These are phyloP conservation scores for Fusarium protoensiforme DNA, from an alignment of 2,329 filamentous ascomycete species.

Conservation along the genomic window DNA sequence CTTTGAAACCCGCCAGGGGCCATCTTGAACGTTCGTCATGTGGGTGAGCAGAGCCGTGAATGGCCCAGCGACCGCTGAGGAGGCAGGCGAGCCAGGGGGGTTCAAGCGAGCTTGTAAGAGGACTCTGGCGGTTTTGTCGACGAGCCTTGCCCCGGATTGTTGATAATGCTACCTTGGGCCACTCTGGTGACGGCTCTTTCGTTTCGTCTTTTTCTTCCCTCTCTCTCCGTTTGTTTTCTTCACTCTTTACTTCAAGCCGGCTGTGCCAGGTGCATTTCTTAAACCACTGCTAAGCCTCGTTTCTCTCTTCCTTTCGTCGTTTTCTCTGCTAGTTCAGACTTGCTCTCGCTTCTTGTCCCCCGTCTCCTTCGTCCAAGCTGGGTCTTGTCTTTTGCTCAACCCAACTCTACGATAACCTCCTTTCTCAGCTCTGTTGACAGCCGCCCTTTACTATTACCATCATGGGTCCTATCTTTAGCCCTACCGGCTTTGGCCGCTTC, in stretches of 20 bases:
- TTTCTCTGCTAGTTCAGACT: slow-evolving; percentile 4
- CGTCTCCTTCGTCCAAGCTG: slow-evolving; percentile 11
- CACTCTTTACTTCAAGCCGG: background rate
- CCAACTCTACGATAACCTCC: slow-evolving; percentile 16
- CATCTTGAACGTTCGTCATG: slow-evolving; percentile 27
- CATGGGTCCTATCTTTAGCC: slow-evolving; percentile 42
- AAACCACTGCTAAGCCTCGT: background rate
- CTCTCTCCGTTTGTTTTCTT: slow-evolving; percentile 31
- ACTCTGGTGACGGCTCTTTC: slow-evolving; percentile 33
- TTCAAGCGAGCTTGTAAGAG: slow-evolving; percentile 39
- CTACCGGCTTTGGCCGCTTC: slow-evolving; percentile 36
- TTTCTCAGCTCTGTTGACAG: slow-evolving; percentile 1
- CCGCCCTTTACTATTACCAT: slow-evolving; percentile 1
- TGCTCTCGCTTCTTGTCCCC: slow-evolving; percentile 18
- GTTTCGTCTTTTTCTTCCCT: slow-evolving; percentile 33
- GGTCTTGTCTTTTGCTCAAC: slow-evolving; percentile 30
- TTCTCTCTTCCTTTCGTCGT: background rate
- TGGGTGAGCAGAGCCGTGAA: slow-evolving; percentile 12
- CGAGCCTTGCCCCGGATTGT: slow-evolving; percentile 22
- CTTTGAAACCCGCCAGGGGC: slow-evolving; percentile 36
- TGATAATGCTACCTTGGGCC: slow-evolving; percentile 39
- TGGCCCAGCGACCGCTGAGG: slow-evolving; percentile 5
- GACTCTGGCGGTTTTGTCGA: slow-evolving; percentile 16
- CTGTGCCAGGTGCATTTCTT: background rate
- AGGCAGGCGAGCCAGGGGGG: slow-evolving; percentile 21